These are phyloP conservation scores for Microsporum audouinii DNA, from an alignment of 2,329 filamentous ascomycete species.

Conservation along the genomic window DNA sequence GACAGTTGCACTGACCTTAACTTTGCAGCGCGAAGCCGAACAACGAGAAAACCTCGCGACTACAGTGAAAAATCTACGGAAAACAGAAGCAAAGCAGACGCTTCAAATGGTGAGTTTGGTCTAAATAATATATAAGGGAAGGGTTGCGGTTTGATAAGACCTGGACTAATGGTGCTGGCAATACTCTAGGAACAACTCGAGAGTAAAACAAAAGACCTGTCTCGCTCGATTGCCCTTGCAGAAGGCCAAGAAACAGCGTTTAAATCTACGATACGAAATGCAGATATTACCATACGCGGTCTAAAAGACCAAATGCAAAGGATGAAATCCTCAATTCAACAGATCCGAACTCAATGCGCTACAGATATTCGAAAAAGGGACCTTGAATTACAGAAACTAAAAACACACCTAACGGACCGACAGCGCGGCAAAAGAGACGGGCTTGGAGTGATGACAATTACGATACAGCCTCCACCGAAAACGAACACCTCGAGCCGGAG, in stretches of 20 bases:
- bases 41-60: constrained; percentile 72
- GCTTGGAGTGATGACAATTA: constrained; percentile 40
- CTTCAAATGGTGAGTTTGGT: constrained; percentile 48
- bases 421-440: constrained; percentile 47
- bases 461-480: constrained; percentile 32
- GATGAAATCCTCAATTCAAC: constrained; percentile 66
- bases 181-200: constrained; percentile 40
- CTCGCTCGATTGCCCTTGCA: constrained; percentile 45
- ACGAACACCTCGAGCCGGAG: constrained; percentile 17
- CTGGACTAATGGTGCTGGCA: not conserved
- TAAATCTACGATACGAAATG: constrained; percentile 57
- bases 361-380: constrained; percentile 88
- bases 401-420: constrained; percentile 69
- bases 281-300: constrained; percentile 62
- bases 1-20: not conserved
- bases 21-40: constrained; percentile 66
- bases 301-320: constrained; percentile 74
- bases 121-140: not conserved
- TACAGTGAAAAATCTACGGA: constrained; percentile 63
- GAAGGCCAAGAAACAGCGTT: constrained; percentile 62
- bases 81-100: constrained; percentile 62
- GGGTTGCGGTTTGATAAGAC: not conserved
- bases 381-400: constrained; percentile 74
- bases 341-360: constrained; percentile 75
- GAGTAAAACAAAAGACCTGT: constrained; percentile 44